A percentile compares a stretch with the other conserved stretches of the same genome.
Evolutionary conservation across 495 filamentous ascomycete species (phyloP).

Genomic region (Aspergillus nanangensis): DNA sequence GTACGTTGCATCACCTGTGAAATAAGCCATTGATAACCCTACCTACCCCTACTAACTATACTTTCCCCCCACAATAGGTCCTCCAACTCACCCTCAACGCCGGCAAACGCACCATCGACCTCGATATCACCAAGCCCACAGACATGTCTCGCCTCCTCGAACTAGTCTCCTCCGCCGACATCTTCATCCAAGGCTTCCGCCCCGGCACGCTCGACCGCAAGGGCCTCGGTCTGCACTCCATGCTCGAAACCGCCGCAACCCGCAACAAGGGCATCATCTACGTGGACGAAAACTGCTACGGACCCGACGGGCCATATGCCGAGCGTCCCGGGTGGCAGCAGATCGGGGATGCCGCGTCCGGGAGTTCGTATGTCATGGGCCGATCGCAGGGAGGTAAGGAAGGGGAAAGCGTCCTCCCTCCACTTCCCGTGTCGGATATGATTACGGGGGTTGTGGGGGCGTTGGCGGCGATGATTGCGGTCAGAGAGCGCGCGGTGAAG

Average conservation of each 20-base stretch:
- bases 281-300: conserved; percentile 61
- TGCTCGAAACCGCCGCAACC: conserved; percentile 34
- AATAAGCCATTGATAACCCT: too few relatives aligned
- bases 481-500: conserved; percentile 20
- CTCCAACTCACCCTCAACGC: conserved; percentile 40
- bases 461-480: conserved; percentile 46
- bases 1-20: conserved; percentile 15
- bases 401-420: conserved; percentile 58
- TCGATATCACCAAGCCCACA: conserved; percentile 43
- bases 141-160: conserved; percentile 36
- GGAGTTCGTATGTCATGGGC: conserved; percentile 2
- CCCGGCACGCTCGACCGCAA: conserved; percentile 46
- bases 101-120: conserved; percentile 51
- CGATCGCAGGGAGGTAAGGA: conserved; percentile 56
- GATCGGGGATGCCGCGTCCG: conserved; percentile 27
- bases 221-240: conserved; percentile 41
- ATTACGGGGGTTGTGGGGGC: conserved; percentile 55
- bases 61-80: too few relatives aligned
- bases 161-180: conserved; percentile 49
- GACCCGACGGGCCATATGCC: conserved; percentile 24
- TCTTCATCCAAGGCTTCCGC: conserved; percentile 53
- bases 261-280: conserved; percentile 56
- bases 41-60: too few relatives aligned
- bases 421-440: conserved; percentile 70
- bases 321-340: conserved; percentile 42